Evolutionary conservation across 306 rosid genomes (phyloP).

Genomic region (Astragalus membranaceus): DNA sequence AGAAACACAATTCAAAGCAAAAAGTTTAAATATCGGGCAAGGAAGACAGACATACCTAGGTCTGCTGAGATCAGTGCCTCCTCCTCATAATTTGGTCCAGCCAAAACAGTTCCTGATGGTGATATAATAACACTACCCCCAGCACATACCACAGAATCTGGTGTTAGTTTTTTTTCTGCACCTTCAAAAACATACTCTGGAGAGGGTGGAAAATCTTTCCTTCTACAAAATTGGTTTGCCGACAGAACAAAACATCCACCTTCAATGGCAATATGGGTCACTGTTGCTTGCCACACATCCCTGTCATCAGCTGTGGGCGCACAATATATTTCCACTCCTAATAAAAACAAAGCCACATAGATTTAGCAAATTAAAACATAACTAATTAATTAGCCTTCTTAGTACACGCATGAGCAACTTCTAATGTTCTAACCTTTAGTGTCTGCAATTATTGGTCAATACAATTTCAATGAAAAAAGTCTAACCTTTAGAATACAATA

Average conservation of each 20-base stretch:
- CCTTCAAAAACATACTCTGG: conserved; percentile 75
- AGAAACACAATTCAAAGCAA: neutral
- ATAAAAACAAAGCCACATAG: conserved; percentile 7
- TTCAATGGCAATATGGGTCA: conserved; percentile 89
- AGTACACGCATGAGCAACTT: no score
- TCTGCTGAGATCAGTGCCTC: conserved; percentile 90
- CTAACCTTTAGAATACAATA: conserved; percentile 93
- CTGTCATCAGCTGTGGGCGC: conserved; percentile 91
- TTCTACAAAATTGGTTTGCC: conserved; percentile 82
- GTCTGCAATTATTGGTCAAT: no score
- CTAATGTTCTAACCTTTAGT: no score
- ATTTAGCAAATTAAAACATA: neutral
- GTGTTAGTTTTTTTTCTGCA: conserved; percentile 57
- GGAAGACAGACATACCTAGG: conserved; percentile 52
- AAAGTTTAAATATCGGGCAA: neutral
- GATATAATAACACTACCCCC: conserved; percentile 95
- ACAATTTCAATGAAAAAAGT: no score
- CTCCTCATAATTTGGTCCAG: conserved; percentile 90
- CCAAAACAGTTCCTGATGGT: conserved; percentile 77
- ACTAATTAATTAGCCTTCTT: no score
- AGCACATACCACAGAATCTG: conserved; percentile 85
- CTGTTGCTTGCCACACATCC: conserved; percentile 78
- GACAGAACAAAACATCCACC: conserved; percentile 96
- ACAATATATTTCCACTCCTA: conserved; percentile 91
- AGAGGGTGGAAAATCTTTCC: conserved; percentile 85